Percentiles rank a stretch among this genome's conserved stretches.
phyloP scores from a whole-genome alignment of 1,284 basidiomycete genomes.

The Melampsora americana region DNA sequence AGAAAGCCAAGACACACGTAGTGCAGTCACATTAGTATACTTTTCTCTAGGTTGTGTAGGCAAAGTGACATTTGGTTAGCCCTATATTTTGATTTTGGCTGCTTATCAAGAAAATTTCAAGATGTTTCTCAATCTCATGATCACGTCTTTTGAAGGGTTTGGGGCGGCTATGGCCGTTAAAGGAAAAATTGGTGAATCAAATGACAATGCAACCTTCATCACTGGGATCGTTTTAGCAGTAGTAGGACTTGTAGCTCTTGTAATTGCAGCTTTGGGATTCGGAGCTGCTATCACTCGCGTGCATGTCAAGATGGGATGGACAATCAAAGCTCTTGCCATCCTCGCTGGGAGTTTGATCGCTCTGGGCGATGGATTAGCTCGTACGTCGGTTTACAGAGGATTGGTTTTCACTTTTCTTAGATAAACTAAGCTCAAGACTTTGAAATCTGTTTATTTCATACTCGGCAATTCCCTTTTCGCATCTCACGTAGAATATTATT shows the following conservation, averaged over 20 bases:
- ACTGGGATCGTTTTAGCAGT: not conserved
- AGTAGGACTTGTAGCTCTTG: not conserved
- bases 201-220: not conserved
- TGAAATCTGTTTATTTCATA: too few relatives aligned
- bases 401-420: too few relatives aligned
- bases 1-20: not conserved
- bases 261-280: not conserved
- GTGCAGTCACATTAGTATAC: not conserved
- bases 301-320: not conserved
- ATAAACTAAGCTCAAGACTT: too few relatives aligned
- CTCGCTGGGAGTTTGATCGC: not conserved
- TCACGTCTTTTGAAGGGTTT: not conserved
- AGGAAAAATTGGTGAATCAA: not conserved
- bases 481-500: not conserved
- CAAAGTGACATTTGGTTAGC: not conserved
- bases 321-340: not conserved
- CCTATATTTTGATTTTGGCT: too few relatives aligned
- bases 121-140: too few relatives aligned
- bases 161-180: not conserved
- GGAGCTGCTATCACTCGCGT: slow-evolving; percentile 5
- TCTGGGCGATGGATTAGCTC: not conserved
- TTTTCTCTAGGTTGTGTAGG: not conserved
- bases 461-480: too few relatives aligned
- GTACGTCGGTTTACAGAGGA: not conserved
- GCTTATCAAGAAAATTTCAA: too few relatives aligned